Conservation (phyloP, 2,329 filamentous ascomycete genomes). For the Colletotrichum eleusines region DNA sequence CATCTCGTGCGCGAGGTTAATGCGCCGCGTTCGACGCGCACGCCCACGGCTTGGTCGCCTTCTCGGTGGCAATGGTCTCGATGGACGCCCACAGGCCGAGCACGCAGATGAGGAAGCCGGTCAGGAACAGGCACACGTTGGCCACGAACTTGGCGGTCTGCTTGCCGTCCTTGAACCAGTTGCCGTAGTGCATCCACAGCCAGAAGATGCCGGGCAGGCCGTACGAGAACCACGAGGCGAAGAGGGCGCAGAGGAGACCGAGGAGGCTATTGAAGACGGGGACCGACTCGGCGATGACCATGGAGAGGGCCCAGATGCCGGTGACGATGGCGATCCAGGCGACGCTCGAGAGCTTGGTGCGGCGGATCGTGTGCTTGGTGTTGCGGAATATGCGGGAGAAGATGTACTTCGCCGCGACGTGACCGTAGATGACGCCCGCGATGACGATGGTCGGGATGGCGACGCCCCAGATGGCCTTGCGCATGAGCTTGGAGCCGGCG, state of each 20-base stretch:
- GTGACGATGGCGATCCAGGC: conserved; percentile 71
- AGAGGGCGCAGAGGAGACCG: conserved; percentile 71
- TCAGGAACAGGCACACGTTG: conserved; percentile 50
- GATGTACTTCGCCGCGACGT: conserved; percentile 74
- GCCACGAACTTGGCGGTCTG: conserved; percentile 49
- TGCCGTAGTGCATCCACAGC: conserved; percentile 60
- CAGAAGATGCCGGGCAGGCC: conserved; percentile 61
- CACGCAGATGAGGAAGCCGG: conserved; percentile 52
- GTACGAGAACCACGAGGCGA: conserved; percentile 76
- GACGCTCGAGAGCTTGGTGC: conserved; percentile 62
- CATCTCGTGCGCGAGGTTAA: not conserved
- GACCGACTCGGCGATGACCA: conserved; percentile 76
- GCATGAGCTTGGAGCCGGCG: conserved; percentile 62
- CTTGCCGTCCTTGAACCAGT: conserved; percentile 52
- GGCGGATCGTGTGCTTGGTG: conserved; percentile 66
- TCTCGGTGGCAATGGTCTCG: conserved; percentile 50
- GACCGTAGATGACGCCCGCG: conserved; percentile 77
- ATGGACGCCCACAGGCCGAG: conserved; percentile 56
- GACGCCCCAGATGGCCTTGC: conserved; percentile 76
- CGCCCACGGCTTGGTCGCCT: conserved; percentile 51
- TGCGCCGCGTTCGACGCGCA: conserved; percentile 49
- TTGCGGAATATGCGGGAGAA: conserved; percentile 73
- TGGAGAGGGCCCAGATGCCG: conserved; percentile 70
- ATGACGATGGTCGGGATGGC: conserved; percentile 78
- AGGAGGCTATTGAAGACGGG: conserved; percentile 77